Evolutionary conservation across 495 filamentous ascomycete genomes (phyloP), one percentile per base, ranked within the genome.

Genomic region (Hypoxylon rickii): DNA sequence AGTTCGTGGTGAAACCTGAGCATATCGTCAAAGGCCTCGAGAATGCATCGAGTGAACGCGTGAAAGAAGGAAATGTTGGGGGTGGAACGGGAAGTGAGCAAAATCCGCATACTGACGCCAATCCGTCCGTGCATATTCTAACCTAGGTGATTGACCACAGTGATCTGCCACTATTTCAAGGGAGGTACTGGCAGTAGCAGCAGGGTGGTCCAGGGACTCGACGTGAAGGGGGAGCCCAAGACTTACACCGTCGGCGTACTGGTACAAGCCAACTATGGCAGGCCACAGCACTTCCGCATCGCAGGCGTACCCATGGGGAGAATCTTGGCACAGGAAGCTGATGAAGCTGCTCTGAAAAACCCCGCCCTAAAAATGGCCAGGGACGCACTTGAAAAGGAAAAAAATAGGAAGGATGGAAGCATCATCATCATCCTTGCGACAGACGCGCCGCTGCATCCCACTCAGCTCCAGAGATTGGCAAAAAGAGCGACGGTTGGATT

Each of bases 341-440:
- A 58, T 16, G 42, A 61, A 20, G 55, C 51, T 46, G 56, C 62
- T 26, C 45, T 63, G 46, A 51, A 41, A 54, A 57, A 64, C 50
- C 21, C 48, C 3, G 61, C 55, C 50, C 69, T 52, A 60, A 70
- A 46, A 29, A 52, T 59, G 56, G 55, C 49, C 4, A 36, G 36
- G 26, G 45, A 64, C 7, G 52, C 47, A 17, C 50, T 67, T 20
- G 37, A 66, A 37, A 60, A 57, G 22, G 63, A 67, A 56, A 74
- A 72, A 59, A 64, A 70, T 17, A 48, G 55, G 16, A 80, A 79
- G 48, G 80, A 81, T 40, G 80, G 79, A n/a, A 77, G 73, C 47
- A 81, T 83, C 50, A 79, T 83, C 51, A 69, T 81, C 34, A 64
- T 82, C 26, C 39, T 83, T 32, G 74, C 73, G 5, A 83, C 80